A percentile compares a stretch with the other conserved stretches of the same genome.
Evolutionary conservation across 805 yeast genomes (phyloP).

Genomic region (Tetrapisispora namnaoensis): DNA sequence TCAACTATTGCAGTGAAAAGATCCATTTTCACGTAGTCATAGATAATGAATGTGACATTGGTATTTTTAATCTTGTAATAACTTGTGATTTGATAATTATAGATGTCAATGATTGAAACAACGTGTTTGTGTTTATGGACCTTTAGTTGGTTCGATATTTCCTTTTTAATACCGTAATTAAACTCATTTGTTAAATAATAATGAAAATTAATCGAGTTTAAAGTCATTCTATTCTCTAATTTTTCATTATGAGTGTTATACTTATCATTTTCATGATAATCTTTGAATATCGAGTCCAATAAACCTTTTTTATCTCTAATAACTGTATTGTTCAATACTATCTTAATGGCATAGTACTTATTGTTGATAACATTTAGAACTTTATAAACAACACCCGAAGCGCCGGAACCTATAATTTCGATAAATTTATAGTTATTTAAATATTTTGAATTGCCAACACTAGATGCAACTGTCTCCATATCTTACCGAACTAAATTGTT

Average conservation of each 20-base stretch:
- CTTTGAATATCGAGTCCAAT: constrained; percentile 9
- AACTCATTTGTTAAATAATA: neutral
- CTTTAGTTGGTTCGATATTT: constrained; percentile 60
- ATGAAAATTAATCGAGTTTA: constrained; percentile 28
- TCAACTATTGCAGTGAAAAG: constrained; percentile 81
- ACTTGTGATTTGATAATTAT: constrained; percentile 33
- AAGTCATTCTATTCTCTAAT: constrained; percentile 30
- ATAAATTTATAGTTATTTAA: constrained; percentile 2
- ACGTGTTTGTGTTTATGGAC: constrained; percentile 77
- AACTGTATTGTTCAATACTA: constrained; percentile 39
- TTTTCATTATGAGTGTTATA: constrained; percentile 7
- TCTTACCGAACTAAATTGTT: neutral
- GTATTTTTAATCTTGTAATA: constrained; percentile 1
- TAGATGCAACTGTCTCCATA: neutral
- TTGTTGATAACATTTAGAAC: constrained; percentile 47
- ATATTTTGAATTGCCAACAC: neutral
- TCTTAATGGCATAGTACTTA: constrained; percentile 58
- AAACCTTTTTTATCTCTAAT: constrained; percentile 17
- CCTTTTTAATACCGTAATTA: constrained; percentile 31
- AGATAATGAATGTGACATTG: constrained; percentile 52
- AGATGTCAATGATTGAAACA: constrained; percentile 62
- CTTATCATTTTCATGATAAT: constrained; percentile 1
- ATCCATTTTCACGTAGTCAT: constrained; percentile 86
- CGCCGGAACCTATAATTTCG: constrained; percentile 55
- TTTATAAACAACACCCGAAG: constrained; percentile 71